Percentiles rank a stretch among this genome's conserved stretches.
Evolutionary conservation across 129 eudicot genomes (phyloP).

Genomic region (Mikania micrantha): DNA sequence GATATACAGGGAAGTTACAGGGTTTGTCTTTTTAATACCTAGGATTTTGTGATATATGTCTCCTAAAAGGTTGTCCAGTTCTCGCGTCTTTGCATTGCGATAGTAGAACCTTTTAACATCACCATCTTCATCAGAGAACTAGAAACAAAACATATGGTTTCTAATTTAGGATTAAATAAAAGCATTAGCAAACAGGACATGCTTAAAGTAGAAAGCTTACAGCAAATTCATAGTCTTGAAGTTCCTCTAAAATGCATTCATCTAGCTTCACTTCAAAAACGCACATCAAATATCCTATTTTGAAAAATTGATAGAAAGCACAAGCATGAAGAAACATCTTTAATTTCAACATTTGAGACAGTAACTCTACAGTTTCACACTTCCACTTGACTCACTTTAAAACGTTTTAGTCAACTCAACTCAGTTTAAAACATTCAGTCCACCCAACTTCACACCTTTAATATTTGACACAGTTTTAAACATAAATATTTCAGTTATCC

Average conservation of each 20-base stretch:
- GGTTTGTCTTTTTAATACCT: constrained; percentile 27
- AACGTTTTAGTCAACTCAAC: neutral
- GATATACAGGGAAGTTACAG: neutral
- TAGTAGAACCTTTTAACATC: constrained; percentile 53
- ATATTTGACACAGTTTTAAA: too few species aligned
- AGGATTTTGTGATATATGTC: constrained; percentile 85
- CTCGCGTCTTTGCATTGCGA: constrained; percentile 67
- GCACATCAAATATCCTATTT: constrained; percentile 84
- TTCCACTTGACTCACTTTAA: neutral
- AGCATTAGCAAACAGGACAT: neutral
- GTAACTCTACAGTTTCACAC: too few species aligned
- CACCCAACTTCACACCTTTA: too few species aligned
- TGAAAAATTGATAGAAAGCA: neutral
- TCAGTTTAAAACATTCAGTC: neutral
- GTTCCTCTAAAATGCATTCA: constrained; percentile 37
- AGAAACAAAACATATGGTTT: constrained; percentile 2
- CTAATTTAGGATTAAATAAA: neutral
- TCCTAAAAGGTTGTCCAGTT: constrained; percentile 65
- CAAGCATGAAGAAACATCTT: constrained; percentile 6
- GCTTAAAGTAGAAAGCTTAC: constrained; percentile 39
- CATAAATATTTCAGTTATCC: too few species aligned
- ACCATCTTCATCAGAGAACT: constrained; percentile 79
- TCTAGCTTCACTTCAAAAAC: constrained; percentile 59
- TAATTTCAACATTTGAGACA: too few species aligned
- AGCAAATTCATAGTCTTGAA: constrained; percentile 84